phyloP scores from a whole-genome alignment of 306 rosid species.

The Aeschynomene evenia region DNA sequence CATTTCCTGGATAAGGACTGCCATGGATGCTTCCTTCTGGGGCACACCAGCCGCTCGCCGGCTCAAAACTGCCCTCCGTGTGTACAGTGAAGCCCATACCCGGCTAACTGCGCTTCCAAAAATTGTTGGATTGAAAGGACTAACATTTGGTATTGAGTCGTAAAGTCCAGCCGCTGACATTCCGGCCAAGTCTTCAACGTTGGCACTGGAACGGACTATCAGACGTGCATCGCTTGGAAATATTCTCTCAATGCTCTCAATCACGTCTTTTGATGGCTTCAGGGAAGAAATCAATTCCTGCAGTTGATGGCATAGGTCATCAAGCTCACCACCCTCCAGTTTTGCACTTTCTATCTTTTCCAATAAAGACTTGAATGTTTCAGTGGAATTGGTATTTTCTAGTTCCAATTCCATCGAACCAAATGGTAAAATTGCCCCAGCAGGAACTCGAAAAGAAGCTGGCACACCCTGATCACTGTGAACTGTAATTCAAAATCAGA shows the following conservation, averaged over 20 bases:
- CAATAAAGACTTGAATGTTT: slow-evolving; percentile 59
- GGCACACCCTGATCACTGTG: slow-evolving; percentile 79
- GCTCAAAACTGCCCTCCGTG: slow-evolving; percentile 85
- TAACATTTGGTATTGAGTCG: slow-evolving; percentile 93
- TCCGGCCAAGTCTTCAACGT: slow-evolving; percentile 95
- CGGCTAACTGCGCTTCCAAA: slow-evolving; percentile 64
- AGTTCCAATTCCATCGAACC: slow-evolving; percentile 90
- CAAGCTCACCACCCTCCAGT: slow-evolving; percentile 71
- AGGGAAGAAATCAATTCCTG: slow-evolving; percentile 77
- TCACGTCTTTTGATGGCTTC: slow-evolving; percentile 54
- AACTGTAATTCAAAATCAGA: slow-evolving; percentile 51
- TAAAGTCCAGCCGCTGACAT: slow-evolving; percentile 98
- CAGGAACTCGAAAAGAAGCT: slow-evolving; percentile 74
- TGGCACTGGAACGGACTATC: slow-evolving; percentile 94
- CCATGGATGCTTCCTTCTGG: slow-evolving; percentile 87
- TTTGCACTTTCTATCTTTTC: slow-evolving; percentile 68
- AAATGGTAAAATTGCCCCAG: slow-evolving; percentile 90
- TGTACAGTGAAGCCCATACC: slow-evolving; percentile 95
- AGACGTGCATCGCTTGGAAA: slow-evolving; percentile 65
- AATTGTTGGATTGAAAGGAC: slow-evolving; percentile 66
- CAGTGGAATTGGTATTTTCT: slow-evolving; percentile 57
- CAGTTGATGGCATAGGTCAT: slow-evolving; percentile 60
- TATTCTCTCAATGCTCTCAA: slow-evolving; percentile 60
- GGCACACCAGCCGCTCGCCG: slow-evolving; percentile 81
- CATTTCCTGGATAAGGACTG: slow-evolving; percentile 91